Evolutionary conservation across 2,329 filamentous ascomycete genomes (phyloP), one percentile per base, ranked within the genome.

Genomic region (Chrysoporthe austroafricana): DNA sequence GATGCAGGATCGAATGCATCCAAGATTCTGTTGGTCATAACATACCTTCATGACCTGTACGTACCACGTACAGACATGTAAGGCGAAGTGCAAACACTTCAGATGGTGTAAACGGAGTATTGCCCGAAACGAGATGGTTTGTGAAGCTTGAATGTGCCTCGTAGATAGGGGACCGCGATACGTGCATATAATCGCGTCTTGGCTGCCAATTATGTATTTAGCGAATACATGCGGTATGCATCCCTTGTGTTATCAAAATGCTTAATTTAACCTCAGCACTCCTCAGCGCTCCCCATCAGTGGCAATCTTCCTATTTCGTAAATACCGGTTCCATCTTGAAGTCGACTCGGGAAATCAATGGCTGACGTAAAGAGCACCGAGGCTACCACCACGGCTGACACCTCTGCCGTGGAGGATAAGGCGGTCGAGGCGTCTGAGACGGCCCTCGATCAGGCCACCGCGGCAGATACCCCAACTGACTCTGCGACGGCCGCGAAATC

Each of bases 401-500:
- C 26, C n/a, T n/a, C 59, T 16, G 26, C 59, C 26, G 42, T 48
- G 14, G 59, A 61, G 21, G 59, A 16, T 8, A 42, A 60, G 57
- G 36, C n/a, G 8, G 39, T 16, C 14, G 43, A 61, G 26, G 21
- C 14, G 14, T n/a, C 59, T 39, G 58, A 32, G 62, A 50, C 50
- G 6, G 18, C 36, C 7, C n/a, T 43, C 11, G 59, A 16, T 42
- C 44, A 67, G 50, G 48, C 48, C 64, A 57, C 36, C 26, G 8
- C 50, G 0, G 58, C n/a, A 32, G 46, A 58, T 4, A 39, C 66
- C 13, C 42, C 58, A 52, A 54, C 66, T 62, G 63, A 44, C 14
- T 7, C 43, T 34, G 44, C 58, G 7, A 32, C 66, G 43, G 46
- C 66, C 36, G 50, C 64, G 48, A 50, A 57, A 11, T 48, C 59